Conservation (phyloP, 129 eudicot species). For the Silybum marianum region DNA sequence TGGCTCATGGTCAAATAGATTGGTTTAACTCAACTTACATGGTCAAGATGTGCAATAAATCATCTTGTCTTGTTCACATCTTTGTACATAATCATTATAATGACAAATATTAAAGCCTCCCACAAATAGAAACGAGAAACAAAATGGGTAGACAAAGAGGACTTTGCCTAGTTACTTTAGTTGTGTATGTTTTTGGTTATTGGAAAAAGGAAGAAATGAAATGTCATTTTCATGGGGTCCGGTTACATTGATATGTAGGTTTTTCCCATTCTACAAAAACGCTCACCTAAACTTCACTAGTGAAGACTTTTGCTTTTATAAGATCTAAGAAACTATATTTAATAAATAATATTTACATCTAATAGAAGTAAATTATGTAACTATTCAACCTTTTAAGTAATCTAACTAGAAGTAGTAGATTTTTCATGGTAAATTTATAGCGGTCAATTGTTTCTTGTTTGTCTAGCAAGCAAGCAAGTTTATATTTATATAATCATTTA, state of each 20-base stretch:
- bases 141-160: constrained; percentile 33
- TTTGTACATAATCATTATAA: neutral
- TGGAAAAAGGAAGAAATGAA: constrained; percentile 22
- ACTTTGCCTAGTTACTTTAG: constrained; percentile 31
- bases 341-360: too few relatives aligned
- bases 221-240: constrained; percentile 45
- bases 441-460: too few relatives aligned
- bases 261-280: constrained; percentile 34
- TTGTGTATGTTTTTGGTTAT: constrained; percentile 33
- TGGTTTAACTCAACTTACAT: neutral
- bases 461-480: too few relatives aligned
- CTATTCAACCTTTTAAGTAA: too few relatives aligned
- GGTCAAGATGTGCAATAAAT: constrained; percentile 7
- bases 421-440: too few relatives aligned
- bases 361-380: too few relatives aligned
- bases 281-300: constrained; percentile 14
- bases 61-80: constrained; percentile 15
- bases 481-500: too few relatives aligned
- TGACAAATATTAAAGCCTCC: constrained; percentile 11
- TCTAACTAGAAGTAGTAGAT: too few relatives aligned
- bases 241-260: constrained; percentile 43
- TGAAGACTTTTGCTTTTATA: neutral
- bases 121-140: neutral
- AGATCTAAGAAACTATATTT: neutral
- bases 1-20: neutral